Evolutionary conservation across 2,329 filamentous ascomycete species (phyloP).

Genomic region (Penicillium vulpinum): DNA sequence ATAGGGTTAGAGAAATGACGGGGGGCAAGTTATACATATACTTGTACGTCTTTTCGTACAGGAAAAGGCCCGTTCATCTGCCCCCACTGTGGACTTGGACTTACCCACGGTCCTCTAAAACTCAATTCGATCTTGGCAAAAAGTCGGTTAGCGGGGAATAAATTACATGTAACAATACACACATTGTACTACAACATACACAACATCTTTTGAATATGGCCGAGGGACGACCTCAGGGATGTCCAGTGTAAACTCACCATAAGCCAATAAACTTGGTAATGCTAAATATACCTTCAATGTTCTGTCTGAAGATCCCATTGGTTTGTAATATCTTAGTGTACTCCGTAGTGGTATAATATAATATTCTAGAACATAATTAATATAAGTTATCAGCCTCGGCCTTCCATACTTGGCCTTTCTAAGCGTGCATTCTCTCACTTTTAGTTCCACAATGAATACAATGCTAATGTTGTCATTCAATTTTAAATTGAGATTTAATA

Average conservation of each 20-base stretch:
- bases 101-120: neutral
- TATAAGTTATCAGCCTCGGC: neutral
- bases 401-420: neutral
- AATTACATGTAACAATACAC: neutral
- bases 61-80: neutral
- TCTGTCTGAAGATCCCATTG: too few species aligned
- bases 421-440: neutral
- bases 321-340: neutral
- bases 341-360: too few species aligned
- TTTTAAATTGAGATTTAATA: neutral
- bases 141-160: neutral
- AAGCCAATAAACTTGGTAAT: too few species aligned
- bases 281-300: too few species aligned
- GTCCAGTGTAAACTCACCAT: too few species aligned
- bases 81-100: too few species aligned
- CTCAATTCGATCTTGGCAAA: constrained; percentile 5
- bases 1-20: neutral
- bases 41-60: too few species aligned
- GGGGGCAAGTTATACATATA: too few species aligned
- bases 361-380: neutral
- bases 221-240: too few species aligned
- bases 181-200: neutral
- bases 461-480: neutral
- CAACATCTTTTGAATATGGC: neutral
- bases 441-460: neutral